Conservation (phyloP, 2,329 filamentous ascomycete genomes). For the Bipolaris sorokiniana region DNA sequence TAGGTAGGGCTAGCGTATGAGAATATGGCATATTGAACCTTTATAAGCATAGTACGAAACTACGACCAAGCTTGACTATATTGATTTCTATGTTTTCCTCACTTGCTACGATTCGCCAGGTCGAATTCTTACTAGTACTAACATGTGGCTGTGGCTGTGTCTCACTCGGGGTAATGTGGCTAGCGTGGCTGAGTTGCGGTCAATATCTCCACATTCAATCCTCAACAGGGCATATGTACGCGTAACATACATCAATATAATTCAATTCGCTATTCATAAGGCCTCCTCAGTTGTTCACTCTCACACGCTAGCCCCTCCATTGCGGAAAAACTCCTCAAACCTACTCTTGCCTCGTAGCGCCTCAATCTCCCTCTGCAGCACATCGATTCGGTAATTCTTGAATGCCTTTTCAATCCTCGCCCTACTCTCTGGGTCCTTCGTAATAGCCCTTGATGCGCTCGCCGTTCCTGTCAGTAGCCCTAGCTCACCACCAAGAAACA, state of each 20-base stretch:
- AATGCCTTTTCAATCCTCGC: conserved; percentile 68
- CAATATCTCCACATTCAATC: not conserved
- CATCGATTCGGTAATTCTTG: conserved; percentile 66
- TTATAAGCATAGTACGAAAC: not conserved
- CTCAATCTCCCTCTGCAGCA: conserved; percentile 65
- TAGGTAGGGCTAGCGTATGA: not conserved
- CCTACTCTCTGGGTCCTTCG: conserved; percentile 59
- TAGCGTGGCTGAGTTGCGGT: not conserved
- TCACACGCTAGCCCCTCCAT: not conserved
- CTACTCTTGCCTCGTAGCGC: conserved; percentile 56
- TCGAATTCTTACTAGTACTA: not conserved
- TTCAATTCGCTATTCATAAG: not conserved
- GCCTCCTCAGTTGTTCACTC: not conserved
- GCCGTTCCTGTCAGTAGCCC: conserved; percentile 65
- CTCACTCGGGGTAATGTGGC: not conserved
- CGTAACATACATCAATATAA: not conserved
- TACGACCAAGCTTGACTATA: not conserved
- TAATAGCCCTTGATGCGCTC: conserved; percentile 61
- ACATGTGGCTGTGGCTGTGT: conserved; percentile 4
- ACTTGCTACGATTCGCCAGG: not conserved
- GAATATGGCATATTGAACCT: not conserved
- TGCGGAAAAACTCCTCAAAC: conserved; percentile 39
- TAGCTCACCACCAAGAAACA: conserved; percentile 69
- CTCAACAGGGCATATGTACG: not conserved
- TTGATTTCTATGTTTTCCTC: not conserved